Conservation (phyloP, 2,329 filamentous ascomycete genomes). For the Fusarium udum region DNA sequence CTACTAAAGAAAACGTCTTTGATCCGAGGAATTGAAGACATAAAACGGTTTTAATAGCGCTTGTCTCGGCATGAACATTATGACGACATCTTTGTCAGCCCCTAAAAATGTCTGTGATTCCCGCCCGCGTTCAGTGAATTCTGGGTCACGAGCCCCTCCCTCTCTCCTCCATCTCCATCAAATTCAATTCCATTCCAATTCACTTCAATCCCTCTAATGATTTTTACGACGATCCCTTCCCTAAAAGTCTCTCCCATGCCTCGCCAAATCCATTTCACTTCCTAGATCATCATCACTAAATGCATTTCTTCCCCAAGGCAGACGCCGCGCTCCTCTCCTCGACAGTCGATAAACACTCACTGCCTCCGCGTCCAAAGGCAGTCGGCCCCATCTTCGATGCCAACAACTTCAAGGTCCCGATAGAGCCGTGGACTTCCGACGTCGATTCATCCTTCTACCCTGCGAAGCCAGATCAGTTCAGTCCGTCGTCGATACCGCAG, state of each 20-base stretch:
- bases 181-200: not conserved
- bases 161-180: not conserved
- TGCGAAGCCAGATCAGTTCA: slow-evolving; percentile 9
- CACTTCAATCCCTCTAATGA: not conserved
- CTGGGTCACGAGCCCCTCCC: not conserved
- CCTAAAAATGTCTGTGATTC: not conserved
- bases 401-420: slow-evolving; percentile 11
- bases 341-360: slow-evolving; percentile 12
- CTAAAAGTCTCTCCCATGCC: not conserved
- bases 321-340: slow-evolving; percentile 41
- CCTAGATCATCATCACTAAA: not conserved
- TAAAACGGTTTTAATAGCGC: not conserved
- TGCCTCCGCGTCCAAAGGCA: slow-evolving; percentile 18
- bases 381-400: slow-evolving; percentile 38
- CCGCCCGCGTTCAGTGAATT: not conserved
- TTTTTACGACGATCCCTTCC: not conserved
- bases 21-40: not conserved
- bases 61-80: not conserved
- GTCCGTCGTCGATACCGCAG: slow-evolving; percentile 19
- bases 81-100: not conserved
- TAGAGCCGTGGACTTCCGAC: slow-evolving; percentile 26
- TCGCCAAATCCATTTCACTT: not conserved
- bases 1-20: not conserved
- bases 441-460: slow-evolving; percentile 1
- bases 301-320: slow-evolving; percentile 42